Evolutionary conservation across 495 filamentous ascomycete genomes (phyloP).

Genomic region (Stereocaulon alpinum): DNA sequence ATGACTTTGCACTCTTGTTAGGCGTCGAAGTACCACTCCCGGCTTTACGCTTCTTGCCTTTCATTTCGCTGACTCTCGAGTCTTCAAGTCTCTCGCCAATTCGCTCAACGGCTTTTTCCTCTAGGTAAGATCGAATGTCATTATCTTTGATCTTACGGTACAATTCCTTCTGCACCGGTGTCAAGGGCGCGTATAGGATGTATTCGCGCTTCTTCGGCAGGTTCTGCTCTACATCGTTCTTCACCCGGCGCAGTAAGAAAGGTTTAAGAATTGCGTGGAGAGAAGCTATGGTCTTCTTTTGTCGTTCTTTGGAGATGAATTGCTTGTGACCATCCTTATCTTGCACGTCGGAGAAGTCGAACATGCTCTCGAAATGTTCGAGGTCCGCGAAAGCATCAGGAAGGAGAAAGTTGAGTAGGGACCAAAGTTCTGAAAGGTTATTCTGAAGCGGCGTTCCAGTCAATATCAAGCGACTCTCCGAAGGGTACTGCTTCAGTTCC

Average conservation of each 20-base stretch:
- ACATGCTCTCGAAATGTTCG: constrained; percentile 86
- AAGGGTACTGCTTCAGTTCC: constrained; percentile 76
- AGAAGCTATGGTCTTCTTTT: constrained; percentile 73
- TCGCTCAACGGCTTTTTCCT: constrained; percentile 71
- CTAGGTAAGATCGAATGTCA: constrained; percentile 68
- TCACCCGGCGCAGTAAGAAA: constrained; percentile 77
- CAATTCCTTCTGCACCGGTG: constrained; percentile 75
- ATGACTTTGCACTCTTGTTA: constrained; percentile 66
- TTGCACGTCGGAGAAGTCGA: constrained; percentile 84
- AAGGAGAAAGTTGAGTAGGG: constrained; percentile 83
- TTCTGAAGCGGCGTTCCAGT: constrained; percentile 95
- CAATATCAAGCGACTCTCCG: constrained; percentile 81
- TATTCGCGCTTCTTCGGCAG: constrained; percentile 97
- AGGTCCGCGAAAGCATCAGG: constrained; percentile 86
- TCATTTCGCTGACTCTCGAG: constrained; percentile 27
- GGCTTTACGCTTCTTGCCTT: constrained; percentile 47
- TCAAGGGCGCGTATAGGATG: constrained; percentile 83
- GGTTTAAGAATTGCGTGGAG: constrained; percentile 91
- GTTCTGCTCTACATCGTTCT: constrained; percentile 80
- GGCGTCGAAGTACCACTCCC: constrained; percentile 31
- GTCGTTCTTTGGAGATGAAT: constrained; percentile 65
- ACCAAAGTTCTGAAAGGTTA: constrained; percentile 92
- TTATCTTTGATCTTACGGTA: constrained; percentile 79
- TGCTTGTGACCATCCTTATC: constrained; percentile 59
- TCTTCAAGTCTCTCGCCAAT: constrained; percentile 31